Percentiles rank a stretch among this genome's conserved stretches.
Conservation (phyloP, 169 alveolate genomes). For the Plasmodium sp. region DNA sequence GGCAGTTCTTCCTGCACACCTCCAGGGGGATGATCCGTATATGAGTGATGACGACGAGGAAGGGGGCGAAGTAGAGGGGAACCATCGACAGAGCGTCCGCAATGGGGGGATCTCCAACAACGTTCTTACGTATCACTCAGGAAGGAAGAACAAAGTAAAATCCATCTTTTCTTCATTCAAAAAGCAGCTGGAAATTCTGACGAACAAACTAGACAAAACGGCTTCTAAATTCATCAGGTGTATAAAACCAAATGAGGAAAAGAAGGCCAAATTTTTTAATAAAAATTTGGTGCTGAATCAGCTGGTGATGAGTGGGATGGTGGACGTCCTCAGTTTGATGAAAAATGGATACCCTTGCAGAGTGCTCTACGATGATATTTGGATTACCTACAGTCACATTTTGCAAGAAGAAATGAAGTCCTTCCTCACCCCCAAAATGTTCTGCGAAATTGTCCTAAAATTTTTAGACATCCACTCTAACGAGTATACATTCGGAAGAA, state of each 20-base stretch:
- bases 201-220: slow-evolving; percentile 75
- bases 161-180: slow-evolving; percentile 72
- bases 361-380: slow-evolving; percentile 75
- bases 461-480: slow-evolving; percentile 69
- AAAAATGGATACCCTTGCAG: slow-evolving; percentile 82
- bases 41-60: slow-evolving; percentile 37
- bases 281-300: slow-evolving; percentile 77
- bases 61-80: slow-evolving; percentile 30
- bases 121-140: background rate
- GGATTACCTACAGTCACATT: slow-evolving; percentile 70
- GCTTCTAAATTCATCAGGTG: slow-evolving; percentile 79
- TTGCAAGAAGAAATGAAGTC: slow-evolving; percentile 70
- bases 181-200: slow-evolving; percentile 77
- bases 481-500: slow-evolving; percentile 79
- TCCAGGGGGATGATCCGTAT: background rate
- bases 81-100: background rate
- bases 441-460: slow-evolving; percentile 72
- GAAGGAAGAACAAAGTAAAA: slow-evolving; percentile 33
- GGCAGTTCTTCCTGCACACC: background rate
- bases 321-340: slow-evolving; percentile 79
- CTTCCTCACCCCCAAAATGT: slow-evolving; percentile 73
- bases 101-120: background rate
- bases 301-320: slow-evolving; percentile 79
- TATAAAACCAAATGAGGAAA: slow-evolving; percentile 78
- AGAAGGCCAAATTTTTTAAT: slow-evolving; percentile 70